Evolutionary conservation across 805 yeast species (phyloP), one percentile per base, ranked within the genome.

Genomic region (Ogataea ramenticola): DNA sequence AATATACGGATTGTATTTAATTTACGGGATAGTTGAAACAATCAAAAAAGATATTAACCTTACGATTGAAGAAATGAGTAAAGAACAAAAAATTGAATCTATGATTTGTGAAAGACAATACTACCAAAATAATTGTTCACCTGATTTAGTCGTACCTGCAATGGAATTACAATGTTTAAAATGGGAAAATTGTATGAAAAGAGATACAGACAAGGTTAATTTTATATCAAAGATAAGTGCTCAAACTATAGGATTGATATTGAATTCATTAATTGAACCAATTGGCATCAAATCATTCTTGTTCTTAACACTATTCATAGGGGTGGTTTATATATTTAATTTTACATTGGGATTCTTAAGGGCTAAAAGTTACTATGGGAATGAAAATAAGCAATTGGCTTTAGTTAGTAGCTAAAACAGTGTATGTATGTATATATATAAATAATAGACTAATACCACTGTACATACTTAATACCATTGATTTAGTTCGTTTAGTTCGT

Each of bases 101-200:
- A 72, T 71, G 11, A 62, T 62, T 22, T 84, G 91, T 58, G 60
- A 70, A 22, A 60, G 74, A 26, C 63, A 74, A 17, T 84, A 74
- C 56, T 39, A 62, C 32, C 74, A 70, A 11, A 85, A 84, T 58
- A 58, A 68, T 33, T 85, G 95, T 58, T 66, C 66, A 15, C 78
- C 78, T 3, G 75, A 70, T 11, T 64, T 70, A 3, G 65, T 77
- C 10, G 77, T 73, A 2, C 84, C 89, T 1, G 84, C 81, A 2
- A 57, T 83, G 45, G 75, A 74, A 44, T 62, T 64, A 22, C 67
- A 70, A 33, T 85, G 93, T 60, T 62, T 67, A 15, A 65, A 70
- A 45, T 85, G 88, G 89, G 74, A 70, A 42, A 69, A 70, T 39
- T 83, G 91, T 56, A 81, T 82, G 85, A 68, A 68, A 40, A 75